phyloP scores from a whole-genome alignment of 163 green algal species.

The Smithsoniella earleae region DNA sequence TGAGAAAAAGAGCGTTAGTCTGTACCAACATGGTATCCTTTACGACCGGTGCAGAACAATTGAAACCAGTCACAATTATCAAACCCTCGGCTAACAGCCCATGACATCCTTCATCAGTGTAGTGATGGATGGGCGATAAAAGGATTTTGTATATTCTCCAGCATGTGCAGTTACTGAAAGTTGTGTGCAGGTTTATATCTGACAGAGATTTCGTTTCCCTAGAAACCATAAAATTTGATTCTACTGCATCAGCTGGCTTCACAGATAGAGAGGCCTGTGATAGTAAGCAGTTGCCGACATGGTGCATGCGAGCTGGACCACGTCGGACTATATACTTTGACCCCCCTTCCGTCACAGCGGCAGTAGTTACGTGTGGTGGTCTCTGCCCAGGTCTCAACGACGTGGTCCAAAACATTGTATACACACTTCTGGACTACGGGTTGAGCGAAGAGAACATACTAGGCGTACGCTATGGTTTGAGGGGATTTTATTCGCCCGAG shows the following conservation, averaged over 20 bases:
- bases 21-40: no score
- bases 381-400: constrained; percentile 96
- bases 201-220: constrained; percentile 25
- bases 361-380: constrained; percentile 90
- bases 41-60: no score
- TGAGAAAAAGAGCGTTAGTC: no score
- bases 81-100: no score
- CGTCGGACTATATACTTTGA: constrained; percentile 83
- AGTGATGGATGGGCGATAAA: no score
- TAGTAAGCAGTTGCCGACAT: constrained; percentile 51
- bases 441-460: constrained; percentile 70
- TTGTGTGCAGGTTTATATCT: constrained; percentile 24
- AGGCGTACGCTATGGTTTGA: constrained; percentile 72
- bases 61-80: no score
- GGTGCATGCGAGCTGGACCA: constrained; percentile 70
- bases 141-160: no score
- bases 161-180: no score
- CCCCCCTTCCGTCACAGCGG: constrained; percentile 69
- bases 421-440: constrained; percentile 67
- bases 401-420: constrained; percentile 77
- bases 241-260: constrained; percentile 7
- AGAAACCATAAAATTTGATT: constrained; percentile 3
- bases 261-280: constrained; percentile 3
- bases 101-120: no score
- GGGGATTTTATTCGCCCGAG: constrained; percentile 79